Evolutionary conservation across 1,284 basidiomycete species (phyloP), one percentile per base, ranked within the genome.

Genomic region (Porogramme epimiltina): DNA sequence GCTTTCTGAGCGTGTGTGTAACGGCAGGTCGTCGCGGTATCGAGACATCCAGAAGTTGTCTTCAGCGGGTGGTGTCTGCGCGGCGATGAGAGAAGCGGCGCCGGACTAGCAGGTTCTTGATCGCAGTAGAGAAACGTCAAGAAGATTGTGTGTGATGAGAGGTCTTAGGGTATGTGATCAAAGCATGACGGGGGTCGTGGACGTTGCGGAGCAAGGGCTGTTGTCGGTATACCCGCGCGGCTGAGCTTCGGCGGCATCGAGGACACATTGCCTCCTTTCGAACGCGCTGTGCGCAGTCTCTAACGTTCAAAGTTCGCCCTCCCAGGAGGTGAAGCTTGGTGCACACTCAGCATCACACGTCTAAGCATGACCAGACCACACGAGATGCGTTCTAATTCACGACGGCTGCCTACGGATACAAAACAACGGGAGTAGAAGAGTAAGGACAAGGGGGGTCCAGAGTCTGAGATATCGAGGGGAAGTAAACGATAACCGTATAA

Each of bases 401-500:
- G 25, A 43, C 47, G 45, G 37, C 43, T 39, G 33, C 43, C 38
- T 55, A 54, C 54, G 40, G 52, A 50, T 52, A 59, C 57, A 59
- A 37, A 47, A 49, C 57, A 56, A 56, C 57, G 52, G 45, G 37
- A 10, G 43, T 41, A 52, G 9, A 37, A 49, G 15, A 22, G 48
- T 42, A 49, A 41, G 36, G 47, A n/a, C 52, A 54, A 47, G 50
- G 38, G 49, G 49, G 47, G 42, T 33, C 44, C 28, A 41, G 31
- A 18, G 47, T 42, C 34, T 41, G 43, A 36, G 46, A 56, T 41
- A 45, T 33, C 24, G 36, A 42, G 47, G 26, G 45, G 52, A 41
- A 59, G 52, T 54, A 59, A 56, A 59, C 45, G 55, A 40, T 49
- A 53, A 55, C 50, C 52, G 52, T 59, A 59, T 46, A 39, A 52